These are phyloP conservation scores for Candida adriatica DNA, from an alignment of 805 yeast genomes.

Conservation along the genomic window DNA sequence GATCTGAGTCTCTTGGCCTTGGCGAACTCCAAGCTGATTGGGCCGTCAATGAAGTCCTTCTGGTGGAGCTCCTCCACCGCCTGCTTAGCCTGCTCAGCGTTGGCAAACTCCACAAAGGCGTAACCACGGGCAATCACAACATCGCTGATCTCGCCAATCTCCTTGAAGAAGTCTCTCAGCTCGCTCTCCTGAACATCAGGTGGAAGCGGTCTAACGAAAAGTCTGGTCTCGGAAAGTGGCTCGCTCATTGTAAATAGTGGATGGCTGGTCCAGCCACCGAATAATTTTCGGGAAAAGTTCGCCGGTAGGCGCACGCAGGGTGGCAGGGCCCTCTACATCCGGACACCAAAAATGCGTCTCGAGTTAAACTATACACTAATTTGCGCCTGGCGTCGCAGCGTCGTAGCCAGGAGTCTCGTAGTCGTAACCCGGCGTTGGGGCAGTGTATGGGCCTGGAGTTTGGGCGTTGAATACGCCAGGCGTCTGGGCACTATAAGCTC, in stretches of 20 bases:
- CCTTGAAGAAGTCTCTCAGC: conserved; percentile 60
- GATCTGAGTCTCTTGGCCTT: conserved; percentile 52
- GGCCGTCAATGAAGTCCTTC: conserved; percentile 52
- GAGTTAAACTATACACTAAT: neutral
- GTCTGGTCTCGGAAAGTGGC: conserved; percentile 35
- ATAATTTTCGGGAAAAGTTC: neutral
- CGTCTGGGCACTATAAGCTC: conserved; percentile 29
- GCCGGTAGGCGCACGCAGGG: neutral
- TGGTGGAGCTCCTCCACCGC: conserved; percentile 79
- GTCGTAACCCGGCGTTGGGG: conserved; percentile 11
- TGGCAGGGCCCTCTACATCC: neutral
- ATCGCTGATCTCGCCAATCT: conserved; percentile 61
- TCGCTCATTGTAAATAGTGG: conserved; percentile 8
- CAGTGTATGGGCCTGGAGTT: conserved; percentile 31
- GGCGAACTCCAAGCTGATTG: conserved; percentile 36
- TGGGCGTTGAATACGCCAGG: conserved; percentile 28
- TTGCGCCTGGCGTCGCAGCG: conserved; percentile 15
- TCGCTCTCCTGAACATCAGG: conserved; percentile 48
- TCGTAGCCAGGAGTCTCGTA: conserved; percentile 5
- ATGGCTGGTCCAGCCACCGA: neutral
- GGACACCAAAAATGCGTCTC: neutral
- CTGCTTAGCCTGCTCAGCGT: conserved; percentile 58
- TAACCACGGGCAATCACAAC: conserved; percentile 73
- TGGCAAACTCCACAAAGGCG: conserved; percentile 83
- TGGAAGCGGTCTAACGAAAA: conserved; percentile 60